These are phyloP conservation scores for Pythium dissotocum DNA, from an alignment of 352 stramenopile genomes.

Conservation along the genomic window DNA sequence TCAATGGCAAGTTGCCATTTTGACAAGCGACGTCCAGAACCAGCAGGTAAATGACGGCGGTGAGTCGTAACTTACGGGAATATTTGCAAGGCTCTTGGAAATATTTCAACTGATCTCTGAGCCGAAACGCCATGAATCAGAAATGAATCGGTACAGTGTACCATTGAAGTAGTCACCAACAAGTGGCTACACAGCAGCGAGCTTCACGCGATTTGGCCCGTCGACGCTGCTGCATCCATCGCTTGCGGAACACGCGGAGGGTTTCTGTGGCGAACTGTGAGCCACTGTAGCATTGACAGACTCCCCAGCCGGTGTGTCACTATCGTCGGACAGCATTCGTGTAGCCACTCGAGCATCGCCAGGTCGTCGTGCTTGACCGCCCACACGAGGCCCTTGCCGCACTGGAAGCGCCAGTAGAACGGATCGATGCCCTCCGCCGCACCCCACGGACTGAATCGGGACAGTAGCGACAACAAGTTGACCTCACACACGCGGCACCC, in stretches of 20 bases:
- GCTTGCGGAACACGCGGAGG: neutral
- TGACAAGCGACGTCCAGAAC: too few relatives aligned
- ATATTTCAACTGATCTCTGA: too few relatives aligned
- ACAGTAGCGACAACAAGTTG: conserved; percentile 1
- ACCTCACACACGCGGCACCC: neutral
- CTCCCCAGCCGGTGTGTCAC: neutral
- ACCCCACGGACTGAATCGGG: neutral
- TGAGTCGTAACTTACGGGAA: too few relatives aligned
- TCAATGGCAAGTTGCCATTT: too few relatives aligned
- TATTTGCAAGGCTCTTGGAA: too few relatives aligned
- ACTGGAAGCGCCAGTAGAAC: conserved; percentile 1
- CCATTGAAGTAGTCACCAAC: too few relatives aligned
- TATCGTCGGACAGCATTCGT: neutral
- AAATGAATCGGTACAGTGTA: too few relatives aligned
- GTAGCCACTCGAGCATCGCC: neutral
- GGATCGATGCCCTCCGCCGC: neutral
- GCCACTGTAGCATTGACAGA: neutral
- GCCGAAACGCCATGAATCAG: too few relatives aligned
- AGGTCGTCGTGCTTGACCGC: neutral
- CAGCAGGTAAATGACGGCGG: too few relatives aligned
- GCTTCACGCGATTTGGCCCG: neutral
- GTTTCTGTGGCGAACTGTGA: neutral
- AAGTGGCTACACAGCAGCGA: too few relatives aligned
- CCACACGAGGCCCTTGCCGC: neutral
- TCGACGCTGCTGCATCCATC: neutral